A percentile compares a stretch with the other conserved stretches of the same genome.
phyloP scores from a whole-genome alignment of 148 eudicot species.

The Vaccinium darrowii region DNA sequence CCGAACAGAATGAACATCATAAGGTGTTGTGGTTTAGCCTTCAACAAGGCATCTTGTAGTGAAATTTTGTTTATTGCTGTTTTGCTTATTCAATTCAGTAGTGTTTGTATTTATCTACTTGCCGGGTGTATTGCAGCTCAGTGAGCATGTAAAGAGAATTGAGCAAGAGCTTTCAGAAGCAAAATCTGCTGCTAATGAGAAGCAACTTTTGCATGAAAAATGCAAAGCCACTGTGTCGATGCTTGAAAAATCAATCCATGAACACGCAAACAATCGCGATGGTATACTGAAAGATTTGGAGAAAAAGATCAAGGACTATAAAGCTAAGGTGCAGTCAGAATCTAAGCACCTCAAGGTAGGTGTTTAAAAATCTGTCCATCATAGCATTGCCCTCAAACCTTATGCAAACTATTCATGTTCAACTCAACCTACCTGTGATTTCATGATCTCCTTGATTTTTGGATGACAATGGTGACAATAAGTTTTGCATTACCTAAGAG shows the following conservation, averaged over 20 bases:
- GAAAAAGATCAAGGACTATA: slow-evolving; percentile 68
- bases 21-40: slow-evolving; percentile 52
- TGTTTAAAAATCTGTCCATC: slow-evolving; percentile 9
- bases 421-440: background rate
- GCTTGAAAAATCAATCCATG: slow-evolving; percentile 78
- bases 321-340: slow-evolving; percentile 73
- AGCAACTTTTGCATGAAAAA: slow-evolving; percentile 47
- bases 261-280: slow-evolving; percentile 65
- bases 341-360: slow-evolving; percentile 87
- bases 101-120: background rate
- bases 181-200: slow-evolving; percentile 60
- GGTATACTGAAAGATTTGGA: slow-evolving; percentile 80
- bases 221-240: slow-evolving; percentile 62
- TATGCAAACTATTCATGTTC: background rate
- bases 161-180: slow-evolving; percentile 88
- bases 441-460: background rate
- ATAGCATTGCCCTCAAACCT: background rate
- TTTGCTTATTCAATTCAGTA: background rate
- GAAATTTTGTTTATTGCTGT: background rate
- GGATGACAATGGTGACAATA: background rate
- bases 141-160: slow-evolving; percentile 74
- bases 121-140: slow-evolving; percentile 52
- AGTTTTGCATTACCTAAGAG: background rate
- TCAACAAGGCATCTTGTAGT: background rate
- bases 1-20: slow-evolving; percentile 95